These are phyloP conservation scores for Quercus wislizeni DNA, from an alignment of 306 rosid genomes.

Conservation along the genomic window DNA sequence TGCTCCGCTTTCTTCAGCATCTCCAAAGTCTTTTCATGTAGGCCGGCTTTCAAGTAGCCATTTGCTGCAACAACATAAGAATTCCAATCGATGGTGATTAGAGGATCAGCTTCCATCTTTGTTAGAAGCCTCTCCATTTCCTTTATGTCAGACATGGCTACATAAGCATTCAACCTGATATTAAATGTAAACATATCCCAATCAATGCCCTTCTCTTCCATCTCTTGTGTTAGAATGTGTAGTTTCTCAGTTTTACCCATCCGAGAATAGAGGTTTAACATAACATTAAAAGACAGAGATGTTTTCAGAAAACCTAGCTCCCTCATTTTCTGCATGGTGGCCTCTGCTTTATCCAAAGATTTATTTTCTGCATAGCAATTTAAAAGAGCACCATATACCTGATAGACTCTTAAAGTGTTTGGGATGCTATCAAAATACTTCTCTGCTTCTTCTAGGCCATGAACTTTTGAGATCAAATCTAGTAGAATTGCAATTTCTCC, in stretches of 20 bases:
- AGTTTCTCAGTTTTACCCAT: conserved; percentile 51
- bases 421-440: conserved; percentile 40
- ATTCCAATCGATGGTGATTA: conserved; percentile 41
- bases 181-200: conserved; percentile 30
- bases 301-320: conserved; percentile 21
- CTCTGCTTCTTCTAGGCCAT: conserved; percentile 61
- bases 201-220: conserved; percentile 46
- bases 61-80: conserved; percentile 47
- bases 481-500: conserved; percentile 45
- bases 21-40: conserved; percentile 34
- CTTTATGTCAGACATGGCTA: conserved; percentile 22
- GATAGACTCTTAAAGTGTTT: conserved; percentile 30
- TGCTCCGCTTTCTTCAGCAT: conserved; percentile 51
- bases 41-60: conserved; percentile 53
- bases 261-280: conserved; percentile 59
- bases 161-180: conserved; percentile 54
- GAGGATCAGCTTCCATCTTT: conserved; percentile 56
- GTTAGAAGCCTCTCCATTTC: conserved; percentile 58
- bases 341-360: conserved; percentile 54
- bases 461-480: conserved; percentile 59
- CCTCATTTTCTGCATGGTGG: conserved; percentile 48
- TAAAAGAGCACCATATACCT: conserved; percentile 54
- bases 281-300: conserved; percentile 37
- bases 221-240: conserved; percentile 45
- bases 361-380: conserved; percentile 51